Percentiles rank a stretch among this genome's conserved stretches.
Evolutionary conservation across 176 grass and related monocot genomes (phyloP).

Genomic region (Ampelocalamus luodianensis): DNA sequence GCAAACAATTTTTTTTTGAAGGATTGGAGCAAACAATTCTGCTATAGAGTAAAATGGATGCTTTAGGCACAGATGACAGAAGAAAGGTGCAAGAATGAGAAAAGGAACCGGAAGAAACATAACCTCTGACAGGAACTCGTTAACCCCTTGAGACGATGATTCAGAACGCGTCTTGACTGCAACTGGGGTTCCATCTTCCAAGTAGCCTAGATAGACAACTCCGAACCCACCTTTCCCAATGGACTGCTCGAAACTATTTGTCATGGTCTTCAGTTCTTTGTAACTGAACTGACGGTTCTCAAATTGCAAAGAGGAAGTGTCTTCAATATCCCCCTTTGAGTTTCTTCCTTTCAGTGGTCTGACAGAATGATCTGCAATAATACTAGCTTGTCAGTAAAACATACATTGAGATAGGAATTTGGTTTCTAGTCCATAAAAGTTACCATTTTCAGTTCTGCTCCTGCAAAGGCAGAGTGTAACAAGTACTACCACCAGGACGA

Average conservation of each 20-base stretch:
- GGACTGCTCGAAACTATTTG: constrained; percentile 48
- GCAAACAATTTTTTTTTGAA: neutral
- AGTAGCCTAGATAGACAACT: constrained; percentile 52
- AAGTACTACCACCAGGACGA: constrained; percentile 10
- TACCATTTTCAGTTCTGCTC: constrained; percentile 34
- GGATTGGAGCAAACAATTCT: no score
- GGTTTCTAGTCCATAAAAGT: neutral
- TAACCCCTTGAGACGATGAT: constrained; percentile 53
- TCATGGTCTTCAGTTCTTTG: constrained; percentile 57
- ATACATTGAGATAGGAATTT: constrained; percentile 5
- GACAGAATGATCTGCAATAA: constrained; percentile 24
- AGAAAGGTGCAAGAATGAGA: neutral
- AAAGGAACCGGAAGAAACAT: neutral
- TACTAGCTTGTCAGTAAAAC: neutral
- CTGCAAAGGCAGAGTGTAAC: constrained; percentile 20
- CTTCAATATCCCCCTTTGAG: constrained; percentile 23
- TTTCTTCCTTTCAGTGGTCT: constrained; percentile 24
- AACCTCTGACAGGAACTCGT: constrained; percentile 73
- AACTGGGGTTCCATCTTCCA: constrained; percentile 63
- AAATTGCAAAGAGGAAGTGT: constrained; percentile 41
- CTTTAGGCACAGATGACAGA: neutral
- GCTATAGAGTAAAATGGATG: neutral
- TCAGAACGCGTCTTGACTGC: constrained; percentile 65
- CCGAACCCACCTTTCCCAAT: constrained; percentile 66
- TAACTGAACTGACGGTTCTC: constrained; percentile 61